Evolutionary conservation across 805 yeast genomes (phyloP).

Genomic region (Isabelozyma pseudorhagii): DNA sequence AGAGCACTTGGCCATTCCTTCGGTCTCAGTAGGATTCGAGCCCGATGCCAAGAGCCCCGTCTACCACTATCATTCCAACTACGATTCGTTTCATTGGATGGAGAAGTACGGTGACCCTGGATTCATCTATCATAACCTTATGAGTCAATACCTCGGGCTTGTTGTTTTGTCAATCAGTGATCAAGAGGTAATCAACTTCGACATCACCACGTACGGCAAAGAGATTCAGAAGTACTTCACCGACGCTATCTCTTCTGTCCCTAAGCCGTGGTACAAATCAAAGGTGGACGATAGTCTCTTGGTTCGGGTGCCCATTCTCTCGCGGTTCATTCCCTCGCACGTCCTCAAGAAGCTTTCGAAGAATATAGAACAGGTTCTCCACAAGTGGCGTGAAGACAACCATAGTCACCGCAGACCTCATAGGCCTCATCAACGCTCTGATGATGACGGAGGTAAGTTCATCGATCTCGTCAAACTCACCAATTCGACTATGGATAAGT

Average conservation of each 20-base stretch:
- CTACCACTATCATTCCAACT: conserved; percentile 56
- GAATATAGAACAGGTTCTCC: background rate
- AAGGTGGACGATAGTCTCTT: background rate
- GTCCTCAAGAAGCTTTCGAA: background rate
- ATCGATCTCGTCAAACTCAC: background rate
- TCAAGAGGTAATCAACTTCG: conserved; percentile 51
- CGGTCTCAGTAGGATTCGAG: conserved; percentile 46
- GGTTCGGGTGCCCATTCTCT: background rate
- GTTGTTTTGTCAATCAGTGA: conserved; percentile 53
- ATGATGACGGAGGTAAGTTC: background rate
- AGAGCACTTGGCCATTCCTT: conserved; percentile 65
- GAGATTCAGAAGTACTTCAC: conserved; percentile 38
- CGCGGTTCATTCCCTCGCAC: background rate
- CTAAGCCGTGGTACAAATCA: conserved; percentile 26
- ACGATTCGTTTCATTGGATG: conserved; percentile 59
- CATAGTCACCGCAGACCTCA: background rate
- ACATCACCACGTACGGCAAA: conserved; percentile 45
- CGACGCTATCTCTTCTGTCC: conserved; percentile 21
- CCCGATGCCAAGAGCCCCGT: conserved; percentile 41
- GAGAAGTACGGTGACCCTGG: conserved; percentile 49
- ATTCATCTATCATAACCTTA: conserved; percentile 49
- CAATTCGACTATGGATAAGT: background rate
- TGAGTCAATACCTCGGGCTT: conserved; percentile 61
- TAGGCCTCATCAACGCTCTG: background rate
- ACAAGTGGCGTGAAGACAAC: background rate